phyloP scores from a whole-genome alignment of 768 basidiomycete species.

The Lactarius evosmus region DNA sequence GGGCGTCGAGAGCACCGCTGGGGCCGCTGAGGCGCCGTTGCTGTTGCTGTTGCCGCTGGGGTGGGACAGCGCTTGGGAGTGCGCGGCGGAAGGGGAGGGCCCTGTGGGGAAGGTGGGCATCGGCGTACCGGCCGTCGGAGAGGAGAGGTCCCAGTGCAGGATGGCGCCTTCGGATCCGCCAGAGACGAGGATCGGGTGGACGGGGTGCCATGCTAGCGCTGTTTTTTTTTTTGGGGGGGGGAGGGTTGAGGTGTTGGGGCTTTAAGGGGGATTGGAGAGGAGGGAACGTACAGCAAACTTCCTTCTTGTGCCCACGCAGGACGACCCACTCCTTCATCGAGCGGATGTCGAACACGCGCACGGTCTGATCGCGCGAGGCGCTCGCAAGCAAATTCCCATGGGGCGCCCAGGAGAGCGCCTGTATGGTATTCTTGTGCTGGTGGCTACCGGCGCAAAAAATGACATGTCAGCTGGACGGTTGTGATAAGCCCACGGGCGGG shows the following conservation, averaged over 20 bases:
- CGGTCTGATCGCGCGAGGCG: conserved; percentile 90
- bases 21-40: neutral
- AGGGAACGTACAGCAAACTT: conserved; percentile 82
- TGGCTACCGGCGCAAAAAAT: conserved; percentile 57
- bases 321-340: conserved; percentile 95
- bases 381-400: conserved; percentile 93
- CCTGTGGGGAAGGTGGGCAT: neutral
- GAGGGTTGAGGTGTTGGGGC: neutral
- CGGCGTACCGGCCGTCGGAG: conserved; percentile 51
- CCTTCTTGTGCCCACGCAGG: conserved; percentile 95
- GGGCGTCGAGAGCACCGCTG: neutral
- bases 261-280: neutral
- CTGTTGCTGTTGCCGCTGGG: neutral
- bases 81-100: too few relatives aligned
- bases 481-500: too few relatives aligned
- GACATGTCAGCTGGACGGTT: neutral
- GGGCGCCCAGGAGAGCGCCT: conserved; percentile 89
- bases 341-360: conserved; percentile 95
- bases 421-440: conserved; percentile 96
- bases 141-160: conserved; percentile 87
- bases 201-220: conserved; percentile 96
- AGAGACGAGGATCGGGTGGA: conserved; percentile 87
- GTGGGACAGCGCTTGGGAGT: neutral
- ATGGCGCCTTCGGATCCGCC: conserved; percentile 95
- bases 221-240: conserved; percentile 5